Evolutionary conservation across 495 filamentous ascomycete species (phyloP).

Genomic region (Lophiotrema nucula): DNA sequence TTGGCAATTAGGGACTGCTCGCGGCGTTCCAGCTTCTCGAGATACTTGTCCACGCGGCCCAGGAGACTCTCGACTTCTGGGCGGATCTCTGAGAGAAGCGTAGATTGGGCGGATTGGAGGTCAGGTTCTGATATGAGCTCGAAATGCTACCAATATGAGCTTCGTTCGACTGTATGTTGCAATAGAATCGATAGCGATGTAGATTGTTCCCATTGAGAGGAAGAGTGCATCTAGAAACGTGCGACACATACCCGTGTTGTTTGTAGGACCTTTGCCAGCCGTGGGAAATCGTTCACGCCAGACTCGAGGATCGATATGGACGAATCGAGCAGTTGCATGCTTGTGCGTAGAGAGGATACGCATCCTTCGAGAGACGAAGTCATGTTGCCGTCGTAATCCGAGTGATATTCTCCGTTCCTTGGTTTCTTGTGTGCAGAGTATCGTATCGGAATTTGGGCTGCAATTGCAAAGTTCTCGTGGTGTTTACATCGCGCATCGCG

Average conservation of each 20-base stretch:
- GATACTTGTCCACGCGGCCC: slow-evolving; percentile 60
- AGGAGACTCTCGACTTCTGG: slow-evolving; percentile 71
- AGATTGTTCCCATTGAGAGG: no score
- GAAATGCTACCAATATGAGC: slow-evolving; percentile 59
- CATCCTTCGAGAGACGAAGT: slow-evolving; percentile 57
- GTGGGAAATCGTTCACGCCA: slow-evolving; percentile 72
- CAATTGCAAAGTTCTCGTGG: no score
- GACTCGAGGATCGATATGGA: slow-evolving; percentile 69
- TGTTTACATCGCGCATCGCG: slow-evolving; percentile 1
- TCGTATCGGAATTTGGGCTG: no score
- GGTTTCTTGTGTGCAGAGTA: no score
- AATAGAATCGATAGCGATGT: not conserved
- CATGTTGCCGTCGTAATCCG: slow-evolving; percentile 14
- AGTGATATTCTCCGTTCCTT: no score
- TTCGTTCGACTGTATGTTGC: not conserved
- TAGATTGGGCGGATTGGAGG: slow-evolving; percentile 64
- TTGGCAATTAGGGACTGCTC: slow-evolving; percentile 69
- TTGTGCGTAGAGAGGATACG: slow-evolving; percentile 68
- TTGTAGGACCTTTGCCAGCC: slow-evolving; percentile 67
- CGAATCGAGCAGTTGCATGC: slow-evolving; percentile 69
- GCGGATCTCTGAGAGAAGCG: slow-evolving; percentile 68
- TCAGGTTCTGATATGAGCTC: slow-evolving; percentile 71
- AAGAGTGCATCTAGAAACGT: not conserved
- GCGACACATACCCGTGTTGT: slow-evolving; percentile 62
- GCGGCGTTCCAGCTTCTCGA: slow-evolving; percentile 70